A percentile compares a stretch with the other conserved stretches of the same genome.
These are phyloP conservation scores for Peniophora sp. DNA, from an alignment of 1,284 basidiomycete species.

Conservation along the genomic window DNA sequence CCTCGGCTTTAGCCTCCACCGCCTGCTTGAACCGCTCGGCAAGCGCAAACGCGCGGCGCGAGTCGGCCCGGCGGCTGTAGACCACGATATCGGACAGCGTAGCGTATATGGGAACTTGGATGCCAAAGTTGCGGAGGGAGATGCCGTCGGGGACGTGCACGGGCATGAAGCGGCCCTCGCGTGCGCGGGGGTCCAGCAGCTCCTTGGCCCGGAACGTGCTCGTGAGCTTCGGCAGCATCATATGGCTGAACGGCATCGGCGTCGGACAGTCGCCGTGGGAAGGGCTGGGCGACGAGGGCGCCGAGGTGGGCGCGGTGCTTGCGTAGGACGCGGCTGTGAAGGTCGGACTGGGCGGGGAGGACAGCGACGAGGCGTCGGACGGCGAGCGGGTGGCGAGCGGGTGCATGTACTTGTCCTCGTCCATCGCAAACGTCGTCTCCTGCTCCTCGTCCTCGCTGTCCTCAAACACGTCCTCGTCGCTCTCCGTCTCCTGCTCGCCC, in stretches of 20 bases:
- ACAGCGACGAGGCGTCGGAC: conserved; percentile 9
- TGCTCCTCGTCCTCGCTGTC: conserved; percentile 20
- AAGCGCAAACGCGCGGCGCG: conserved; percentile 44
- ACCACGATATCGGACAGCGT: conserved; percentile 85
- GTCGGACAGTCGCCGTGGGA: conserved; percentile 11
- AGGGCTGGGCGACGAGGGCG: conserved; percentile 13
- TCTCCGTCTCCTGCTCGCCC: conserved; percentile 13
- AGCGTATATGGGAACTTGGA: conserved; percentile 79
- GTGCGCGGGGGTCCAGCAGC: conserved; percentile 23
- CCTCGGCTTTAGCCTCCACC: conserved; percentile 41
- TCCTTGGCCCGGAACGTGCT: conserved; percentile 30
- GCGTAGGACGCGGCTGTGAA: conserved; percentile 9
- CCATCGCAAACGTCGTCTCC: conserved; percentile 22
- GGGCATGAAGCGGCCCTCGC: conserved; percentile 46
- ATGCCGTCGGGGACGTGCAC: conserved; percentile 67
- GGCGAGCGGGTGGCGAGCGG: conserved; percentile 31
- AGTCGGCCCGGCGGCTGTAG: conserved; percentile 62
- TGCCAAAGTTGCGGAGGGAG: conserved; percentile 74
- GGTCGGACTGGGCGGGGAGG: conserved; percentile 7
- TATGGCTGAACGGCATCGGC: not conserved
- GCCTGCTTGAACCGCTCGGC: conserved; percentile 54
- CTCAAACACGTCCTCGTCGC: conserved; percentile 10
- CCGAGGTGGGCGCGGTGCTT: conserved; percentile 10
- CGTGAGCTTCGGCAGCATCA: conserved; percentile 16
- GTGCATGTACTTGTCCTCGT: conserved; percentile 43